Conservation (phyloP, 768 basidiomycete species). For the Tulasnella sp. region DNA sequence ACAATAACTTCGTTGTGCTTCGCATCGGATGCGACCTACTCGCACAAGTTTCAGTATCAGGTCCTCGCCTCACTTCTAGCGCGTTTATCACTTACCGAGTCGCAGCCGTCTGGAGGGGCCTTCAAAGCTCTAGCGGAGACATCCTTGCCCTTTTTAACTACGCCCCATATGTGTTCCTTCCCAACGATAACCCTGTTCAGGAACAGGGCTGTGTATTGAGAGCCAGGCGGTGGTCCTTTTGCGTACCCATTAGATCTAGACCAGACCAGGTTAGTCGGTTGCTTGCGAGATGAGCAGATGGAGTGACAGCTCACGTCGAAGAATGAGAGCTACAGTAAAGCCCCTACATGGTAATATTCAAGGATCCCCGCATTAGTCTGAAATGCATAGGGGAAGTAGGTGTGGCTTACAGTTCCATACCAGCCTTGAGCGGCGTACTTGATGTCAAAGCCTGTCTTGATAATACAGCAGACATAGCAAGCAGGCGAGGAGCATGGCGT, state of each 20-base stretch:
- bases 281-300: not conserved
- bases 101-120: not conserved
- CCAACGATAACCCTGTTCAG: slow-evolving; percentile 28
- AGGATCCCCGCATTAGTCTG: not conserved
- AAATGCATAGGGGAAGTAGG: not conserved
- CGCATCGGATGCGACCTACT: slow-evolving; percentile 49
- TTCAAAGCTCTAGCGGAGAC: not conserved
- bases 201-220: slow-evolving; percentile 21
- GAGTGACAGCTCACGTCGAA: slow-evolving; percentile 39
- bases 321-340: slow-evolving; percentile 23
- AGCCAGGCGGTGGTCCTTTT: slow-evolving; percentile 8
- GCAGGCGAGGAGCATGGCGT: not conserved
- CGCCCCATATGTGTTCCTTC: not conserved
- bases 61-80: not conserved
- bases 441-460: slow-evolving; percentile 18
- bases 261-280: not conserved
- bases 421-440: slow-evolving; percentile 19
- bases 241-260: slow-evolving; percentile 23
- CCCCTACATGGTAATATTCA: slow-evolving; percentile 50
- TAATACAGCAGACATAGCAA: slow-evolving; percentile 18
- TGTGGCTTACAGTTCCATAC: not conserved
- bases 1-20: slow-evolving; percentile 76
- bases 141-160: not conserved
- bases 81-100: slow-evolving; percentile 36
- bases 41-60: not conserved